Conservation (phyloP, 2,329 filamentous ascomycete species). For the Pseudogymnoascus sp. region DNA sequence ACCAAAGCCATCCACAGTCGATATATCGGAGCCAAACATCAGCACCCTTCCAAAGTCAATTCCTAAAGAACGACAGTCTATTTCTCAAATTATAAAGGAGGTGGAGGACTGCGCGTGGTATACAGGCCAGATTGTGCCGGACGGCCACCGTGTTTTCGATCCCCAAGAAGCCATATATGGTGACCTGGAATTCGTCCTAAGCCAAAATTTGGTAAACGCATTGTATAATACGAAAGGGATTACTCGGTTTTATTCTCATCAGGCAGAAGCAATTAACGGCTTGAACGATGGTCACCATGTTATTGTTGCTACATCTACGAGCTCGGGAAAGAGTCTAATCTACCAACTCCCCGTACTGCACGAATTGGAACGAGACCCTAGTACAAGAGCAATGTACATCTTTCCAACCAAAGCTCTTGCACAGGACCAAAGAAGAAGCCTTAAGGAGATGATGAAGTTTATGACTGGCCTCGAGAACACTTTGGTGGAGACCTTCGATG, state of each 20-base stretch:
- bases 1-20: slow-evolving; percentile 47
- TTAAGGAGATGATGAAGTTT: slow-evolving; percentile 76
- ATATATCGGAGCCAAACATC: slow-evolving; percentile 27
- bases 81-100: slow-evolving; percentile 79
- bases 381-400: slow-evolving; percentile 88
- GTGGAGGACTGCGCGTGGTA: slow-evolving; percentile 83
- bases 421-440: slow-evolving; percentile 83
- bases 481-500: slow-evolving; percentile 89
- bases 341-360: slow-evolving; percentile 92
- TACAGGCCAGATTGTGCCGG: slow-evolving; percentile 82
- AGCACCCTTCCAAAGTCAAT: slow-evolving; percentile 58
- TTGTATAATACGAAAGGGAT: slow-evolving; percentile 89
- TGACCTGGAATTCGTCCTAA: slow-evolving; percentile 76
- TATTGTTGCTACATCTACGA: slow-evolving; percentile 90
- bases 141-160: slow-evolving; percentile 87
- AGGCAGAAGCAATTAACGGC: slow-evolving; percentile 87
- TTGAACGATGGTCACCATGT: slow-evolving; percentile 77
- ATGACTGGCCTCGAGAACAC: slow-evolving; percentile 69
- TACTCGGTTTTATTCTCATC: slow-evolving; percentile 79
- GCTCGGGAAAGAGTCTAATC: slow-evolving; percentile 95
- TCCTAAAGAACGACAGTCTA: slow-evolving; percentile 69
- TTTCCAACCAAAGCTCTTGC: slow-evolving; percentile 96
- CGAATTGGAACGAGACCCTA: slow-evolving; percentile 68
- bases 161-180: slow-evolving; percentile 75
- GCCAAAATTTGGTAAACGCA: slow-evolving; percentile 89